Base-by-base conservation (phyloP, 805 yeast species). In the Starmerella bombicola region DNA sequence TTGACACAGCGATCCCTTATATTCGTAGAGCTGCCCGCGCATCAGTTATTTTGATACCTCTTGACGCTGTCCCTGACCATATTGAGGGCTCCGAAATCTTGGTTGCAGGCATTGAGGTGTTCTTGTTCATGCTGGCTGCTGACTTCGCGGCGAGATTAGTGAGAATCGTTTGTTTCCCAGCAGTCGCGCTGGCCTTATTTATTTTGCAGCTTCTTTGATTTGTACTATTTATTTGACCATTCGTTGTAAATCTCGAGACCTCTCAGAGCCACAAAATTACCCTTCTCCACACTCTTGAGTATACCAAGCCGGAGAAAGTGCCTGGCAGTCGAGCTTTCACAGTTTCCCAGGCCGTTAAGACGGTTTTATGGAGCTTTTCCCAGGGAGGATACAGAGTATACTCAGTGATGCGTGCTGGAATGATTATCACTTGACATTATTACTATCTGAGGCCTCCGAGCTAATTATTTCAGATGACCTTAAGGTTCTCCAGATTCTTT, bases 371-470 rank as follows among this genome's bases (percentile, higher is more conserved):
- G n/a, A n/a, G n/a, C n/a, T n/a, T n/a, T n/a, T 29, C 17, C 32
- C 32, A 12, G 32, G 32, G 9, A 7, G 32, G 9, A 15, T 29
- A 9, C 8, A 29, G 19, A 10, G 28, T 8, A 12, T 48, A 4
- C 39, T 75, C 19, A 65, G 73, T 30, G 78, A 75, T 45, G 70
- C 67, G 5, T 61, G 63, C 29, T 84, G 94, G 94, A 74, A 73
- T 41, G 66, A 67, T 9, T 74, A 73, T 44, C 70, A 74, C 38
- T 59, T 84, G 2, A 61, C 80, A 25, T 64, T 62, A 1, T 88
- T 88, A 57, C 80, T 85, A 43, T 82, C 95, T 1, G 96, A 95
- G 0, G 84, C 84, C 61, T 84, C 83, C 56, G 65, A 88, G 49
- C 80, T 88, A 25, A 69, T 80, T 4, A 56, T 77, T 3, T 66